These are phyloP conservation scores for Coemansia sp. DNA, from an alignment of 371 early-diverging fungal species.

Conservation along the genomic window DNA sequence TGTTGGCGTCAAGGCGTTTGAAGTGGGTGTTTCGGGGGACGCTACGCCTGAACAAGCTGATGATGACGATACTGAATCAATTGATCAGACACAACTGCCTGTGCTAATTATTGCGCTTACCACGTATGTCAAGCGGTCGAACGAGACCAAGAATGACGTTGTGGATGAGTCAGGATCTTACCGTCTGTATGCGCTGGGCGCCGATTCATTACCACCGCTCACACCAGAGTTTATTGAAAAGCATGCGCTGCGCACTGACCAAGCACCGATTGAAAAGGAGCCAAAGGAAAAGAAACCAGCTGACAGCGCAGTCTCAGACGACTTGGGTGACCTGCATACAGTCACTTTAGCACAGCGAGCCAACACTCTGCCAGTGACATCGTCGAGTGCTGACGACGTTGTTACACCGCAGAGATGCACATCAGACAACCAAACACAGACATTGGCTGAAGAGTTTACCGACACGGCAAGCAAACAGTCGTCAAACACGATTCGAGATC, in stretches of 20 bases:
- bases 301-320: neutral
- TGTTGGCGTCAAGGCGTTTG: constrained; percentile 49
- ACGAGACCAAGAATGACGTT: constrained; percentile 7
- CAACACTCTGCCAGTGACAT: constrained; percentile 5
- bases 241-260: constrained; percentile 15
- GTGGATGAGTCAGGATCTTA: constrained; percentile 30
- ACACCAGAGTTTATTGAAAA: constrained; percentile 27
- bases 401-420: neutral
- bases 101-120: constrained; percentile 36
- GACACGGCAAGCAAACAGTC: neutral
- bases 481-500: neutral
- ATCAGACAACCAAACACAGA: neutral
- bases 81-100: constrained; percentile 20
- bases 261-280: no score
- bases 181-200: constrained; percentile 41
- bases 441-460: neutral
- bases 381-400: neutral
- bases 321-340: neutral
- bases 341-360: constrained; percentile 1
- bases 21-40: constrained; percentile 5
- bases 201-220: constrained; percentile 24
- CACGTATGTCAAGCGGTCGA: constrained; percentile 35
- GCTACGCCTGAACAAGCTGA: neutral
- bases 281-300: neutral
- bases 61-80: neutral